These are phyloP conservation scores for Clavariopsis aquatica DNA, from an alignment of 495 filamentous ascomycete genomes.

Conservation along the genomic window DNA sequence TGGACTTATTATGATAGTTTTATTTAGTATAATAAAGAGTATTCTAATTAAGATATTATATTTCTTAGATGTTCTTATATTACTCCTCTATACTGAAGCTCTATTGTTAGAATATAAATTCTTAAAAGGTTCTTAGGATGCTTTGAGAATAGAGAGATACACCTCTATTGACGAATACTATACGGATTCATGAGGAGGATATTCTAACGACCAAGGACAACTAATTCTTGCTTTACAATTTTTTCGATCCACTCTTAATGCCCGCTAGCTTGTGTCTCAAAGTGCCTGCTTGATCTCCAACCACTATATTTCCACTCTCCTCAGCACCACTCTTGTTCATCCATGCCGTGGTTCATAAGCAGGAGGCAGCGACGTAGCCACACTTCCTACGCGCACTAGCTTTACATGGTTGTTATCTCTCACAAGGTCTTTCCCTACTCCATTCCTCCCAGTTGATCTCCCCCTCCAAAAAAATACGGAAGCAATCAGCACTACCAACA, in stretches of 20 bases:
- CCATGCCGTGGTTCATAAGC: constrained; percentile 11
- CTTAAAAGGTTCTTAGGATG: too few species aligned
- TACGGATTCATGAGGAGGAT: not conserved
- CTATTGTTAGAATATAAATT: too few species aligned
- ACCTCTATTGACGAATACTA: not conserved
- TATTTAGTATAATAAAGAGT: too few species aligned
- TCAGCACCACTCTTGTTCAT: not conserved
- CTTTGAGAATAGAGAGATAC: too few species aligned
- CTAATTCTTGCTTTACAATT: constrained; percentile 5
- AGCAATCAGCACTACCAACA: constrained; percentile 6
- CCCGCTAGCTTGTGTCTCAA: not conserved
- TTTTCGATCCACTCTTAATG: constrained; percentile 4
- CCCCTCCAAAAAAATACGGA: constrained; percentile 2
- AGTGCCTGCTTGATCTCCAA: not conserved
- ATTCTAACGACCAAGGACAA: constrained; percentile 1
- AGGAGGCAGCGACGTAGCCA: constrained; percentile 7
- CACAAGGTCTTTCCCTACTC: constrained; percentile 1
- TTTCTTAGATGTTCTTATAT: too few species aligned
- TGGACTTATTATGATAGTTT: too few species aligned
- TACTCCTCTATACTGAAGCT: too few species aligned
- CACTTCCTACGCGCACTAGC: not conserved
- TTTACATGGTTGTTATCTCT: not conserved
- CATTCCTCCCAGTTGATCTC: not conserved
- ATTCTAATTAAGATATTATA: too few species aligned
- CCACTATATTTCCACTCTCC: not conserved